Conservation (phyloP, 2,329 filamentous ascomycete species). For the Aureobasidium musti region DNA sequence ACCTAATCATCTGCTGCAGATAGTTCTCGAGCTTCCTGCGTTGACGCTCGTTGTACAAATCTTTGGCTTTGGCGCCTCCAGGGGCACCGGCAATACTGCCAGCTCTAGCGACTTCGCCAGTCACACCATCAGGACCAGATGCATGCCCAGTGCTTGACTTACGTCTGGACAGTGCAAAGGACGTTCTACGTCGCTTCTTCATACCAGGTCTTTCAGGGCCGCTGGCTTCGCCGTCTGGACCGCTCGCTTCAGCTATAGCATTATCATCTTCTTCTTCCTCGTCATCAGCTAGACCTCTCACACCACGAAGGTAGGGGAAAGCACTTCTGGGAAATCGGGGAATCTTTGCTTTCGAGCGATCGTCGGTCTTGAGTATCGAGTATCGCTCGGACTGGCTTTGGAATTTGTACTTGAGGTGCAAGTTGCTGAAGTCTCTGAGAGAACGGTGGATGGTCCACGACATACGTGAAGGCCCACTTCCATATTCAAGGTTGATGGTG, state of each 20-base stretch:
- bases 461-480: slow-evolving; percentile 93
- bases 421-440: slow-evolving; percentile 83
- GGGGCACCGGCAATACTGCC: slow-evolving; percentile 47
- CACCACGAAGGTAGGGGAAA: slow-evolving; percentile 83
- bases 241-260: slow-evolving; percentile 55
- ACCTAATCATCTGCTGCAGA: slow-evolving; percentile 88
- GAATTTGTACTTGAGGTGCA: slow-evolving; percentile 92
- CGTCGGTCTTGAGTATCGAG: slow-evolving; percentile 67
- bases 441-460: slow-evolving; percentile 90
- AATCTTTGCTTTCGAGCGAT: slow-evolving; percentile 69
- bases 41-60: slow-evolving; percentile 75
- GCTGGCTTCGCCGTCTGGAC: slow-evolving; percentile 65
- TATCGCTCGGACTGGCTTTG: slow-evolving; percentile 82
- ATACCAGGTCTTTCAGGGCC: slow-evolving; percentile 62
- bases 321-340: slow-evolving; percentile 87
- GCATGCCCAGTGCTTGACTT: slow-evolving; percentile 55
- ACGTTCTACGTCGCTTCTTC: slow-evolving; percentile 54
- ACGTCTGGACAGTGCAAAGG: slow-evolving; percentile 59
- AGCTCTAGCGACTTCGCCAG: slow-evolving; percentile 33
- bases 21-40: slow-evolving; percentile 85
- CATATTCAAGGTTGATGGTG: slow-evolving; percentile 91
- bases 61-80: slow-evolving; percentile 43
- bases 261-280: slow-evolving; percentile 72
- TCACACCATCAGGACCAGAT: slow-evolving; percentile 13
- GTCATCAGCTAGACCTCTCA: slow-evolving; percentile 58